phyloP scores from a whole-genome alignment of 345 rosid genomes.

The Ceriops decandra region DNA sequence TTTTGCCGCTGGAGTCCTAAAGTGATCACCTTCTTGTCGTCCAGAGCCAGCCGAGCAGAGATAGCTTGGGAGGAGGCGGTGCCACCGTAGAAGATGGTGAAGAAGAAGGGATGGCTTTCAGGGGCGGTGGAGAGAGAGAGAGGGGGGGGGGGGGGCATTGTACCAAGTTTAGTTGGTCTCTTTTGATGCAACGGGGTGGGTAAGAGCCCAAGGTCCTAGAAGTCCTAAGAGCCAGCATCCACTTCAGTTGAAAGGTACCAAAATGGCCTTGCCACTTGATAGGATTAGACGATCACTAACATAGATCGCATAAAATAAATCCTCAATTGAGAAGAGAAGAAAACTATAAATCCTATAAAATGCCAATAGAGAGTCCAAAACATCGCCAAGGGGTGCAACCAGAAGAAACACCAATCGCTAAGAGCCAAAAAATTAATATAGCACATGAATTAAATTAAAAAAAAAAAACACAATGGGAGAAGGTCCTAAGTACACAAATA shows the following conservation, averaged over 20 bases:
- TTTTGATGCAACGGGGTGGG: too few relatives aligned
- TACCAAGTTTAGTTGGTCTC: too few relatives aligned
- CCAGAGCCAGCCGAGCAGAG: slow-evolving; percentile 13
- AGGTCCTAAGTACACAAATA: slow-evolving; percentile 19
- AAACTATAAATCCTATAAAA: too few relatives aligned
- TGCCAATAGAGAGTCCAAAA: background rate
- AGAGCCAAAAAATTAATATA: slow-evolving; percentile 5
- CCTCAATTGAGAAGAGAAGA: background rate
- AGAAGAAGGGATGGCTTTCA: slow-evolving; percentile 42
- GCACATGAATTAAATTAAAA: background rate
- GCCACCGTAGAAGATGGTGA: slow-evolving; percentile 23
- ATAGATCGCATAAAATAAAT: background rate
- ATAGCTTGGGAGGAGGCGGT: slow-evolving; percentile 27
- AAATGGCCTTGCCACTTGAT: too few relatives aligned
- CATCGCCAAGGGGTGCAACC: background rate
- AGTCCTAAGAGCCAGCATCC: too few relatives aligned
- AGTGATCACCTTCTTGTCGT: slow-evolving; percentile 43
- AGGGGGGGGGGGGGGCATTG: too few relatives aligned
- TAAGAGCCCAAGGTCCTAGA: too few relatives aligned
- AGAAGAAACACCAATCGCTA: background rate
- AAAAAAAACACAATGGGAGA: slow-evolving; percentile 12
- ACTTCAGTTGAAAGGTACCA: too few relatives aligned
- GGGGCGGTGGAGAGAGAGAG: slow-evolving; percentile 37
- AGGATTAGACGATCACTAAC: too few relatives aligned
- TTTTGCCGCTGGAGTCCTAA: slow-evolving; percentile 86